Evolutionary conservation across 257 asterid genomes (phyloP).

Genomic region (Ophiorrhiza pumila): DNA sequence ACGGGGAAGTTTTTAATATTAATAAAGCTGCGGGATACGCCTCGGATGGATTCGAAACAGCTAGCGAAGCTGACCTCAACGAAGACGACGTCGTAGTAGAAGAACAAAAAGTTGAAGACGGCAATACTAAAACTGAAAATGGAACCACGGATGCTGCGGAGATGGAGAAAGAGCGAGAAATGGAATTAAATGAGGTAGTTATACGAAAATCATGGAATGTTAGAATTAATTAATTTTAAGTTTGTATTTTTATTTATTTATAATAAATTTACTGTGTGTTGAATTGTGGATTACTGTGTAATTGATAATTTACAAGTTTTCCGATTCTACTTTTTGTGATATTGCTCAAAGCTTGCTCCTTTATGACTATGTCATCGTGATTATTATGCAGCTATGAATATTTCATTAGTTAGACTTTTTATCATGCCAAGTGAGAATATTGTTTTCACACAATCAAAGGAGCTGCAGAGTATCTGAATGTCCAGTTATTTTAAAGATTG

Average conservation of each 20-base stretch:
- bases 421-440: no score
- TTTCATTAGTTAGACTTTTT: no score
- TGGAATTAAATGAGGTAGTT: conserved; percentile 24
- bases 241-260: no score
- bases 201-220: no score
- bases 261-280: not conserved
- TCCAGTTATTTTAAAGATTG: no score
- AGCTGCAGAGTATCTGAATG: no score
- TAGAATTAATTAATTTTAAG: not conserved
- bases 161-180: not conserved
- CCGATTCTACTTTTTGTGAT: not conserved
- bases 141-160: not conserved
- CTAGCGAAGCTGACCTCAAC: conserved; percentile 81
- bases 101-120: not conserved
- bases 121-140: not conserved
- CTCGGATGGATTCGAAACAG: conserved; percentile 93
- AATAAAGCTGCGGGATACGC: conserved; percentile 35
- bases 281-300: not conserved
- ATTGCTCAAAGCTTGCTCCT: no score
- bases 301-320: no score
- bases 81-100: conserved; percentile 23
- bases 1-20: no score
- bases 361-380: not conserved
- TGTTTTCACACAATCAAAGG: no score
- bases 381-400: not conserved